Percentiles rank a stretch among this genome's conserved stretches.
phyloP scores from a whole-genome alignment of 2,329 filamentous ascomycete genomes.

The Fusarium nematophilum region DNA sequence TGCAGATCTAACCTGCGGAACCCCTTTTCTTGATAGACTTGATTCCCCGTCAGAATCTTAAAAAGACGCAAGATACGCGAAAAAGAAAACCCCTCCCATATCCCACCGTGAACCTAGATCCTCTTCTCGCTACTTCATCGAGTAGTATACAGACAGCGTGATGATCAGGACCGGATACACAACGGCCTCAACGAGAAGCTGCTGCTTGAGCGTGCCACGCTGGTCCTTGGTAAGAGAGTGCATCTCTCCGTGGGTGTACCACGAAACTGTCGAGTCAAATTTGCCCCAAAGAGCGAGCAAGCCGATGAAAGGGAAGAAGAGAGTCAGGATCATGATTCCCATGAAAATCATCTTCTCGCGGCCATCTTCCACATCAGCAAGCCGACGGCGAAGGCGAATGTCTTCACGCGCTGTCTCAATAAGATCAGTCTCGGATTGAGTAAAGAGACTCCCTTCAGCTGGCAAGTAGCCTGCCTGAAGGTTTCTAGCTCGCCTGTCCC shows the following conservation, averaged over 20 bases:
- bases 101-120: not conserved
- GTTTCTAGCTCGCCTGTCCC: constrained; percentile 22
- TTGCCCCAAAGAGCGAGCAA: constrained; percentile 57
- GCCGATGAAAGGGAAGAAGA: constrained; percentile 60
- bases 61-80: no score
- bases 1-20: constrained; percentile 7
- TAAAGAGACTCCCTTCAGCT: constrained; percentile 41
- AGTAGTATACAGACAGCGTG: no score
- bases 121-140: not conserved
- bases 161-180: constrained; percentile 47
- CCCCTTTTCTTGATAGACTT: not conserved
- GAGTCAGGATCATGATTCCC: constrained; percentile 51
- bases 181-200: constrained; percentile 52
- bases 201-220: constrained; percentile 46
- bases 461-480: constrained; percentile 8
- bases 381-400: constrained; percentile 44
- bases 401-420: constrained; percentile 48
- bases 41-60: no score
- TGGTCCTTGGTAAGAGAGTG: constrained; percentile 50
- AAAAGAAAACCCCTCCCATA: constrained; percentile 7
- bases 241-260: constrained; percentile 61
- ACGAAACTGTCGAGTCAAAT: constrained; percentile 59
- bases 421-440: constrained; percentile 45
- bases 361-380: constrained; percentile 42
- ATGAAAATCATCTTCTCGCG: constrained; percentile 53